Evolutionary conservation across 2,329 filamentous ascomycete genomes (phyloP).

Genomic region (Neoarthrinium moseri): DNA sequence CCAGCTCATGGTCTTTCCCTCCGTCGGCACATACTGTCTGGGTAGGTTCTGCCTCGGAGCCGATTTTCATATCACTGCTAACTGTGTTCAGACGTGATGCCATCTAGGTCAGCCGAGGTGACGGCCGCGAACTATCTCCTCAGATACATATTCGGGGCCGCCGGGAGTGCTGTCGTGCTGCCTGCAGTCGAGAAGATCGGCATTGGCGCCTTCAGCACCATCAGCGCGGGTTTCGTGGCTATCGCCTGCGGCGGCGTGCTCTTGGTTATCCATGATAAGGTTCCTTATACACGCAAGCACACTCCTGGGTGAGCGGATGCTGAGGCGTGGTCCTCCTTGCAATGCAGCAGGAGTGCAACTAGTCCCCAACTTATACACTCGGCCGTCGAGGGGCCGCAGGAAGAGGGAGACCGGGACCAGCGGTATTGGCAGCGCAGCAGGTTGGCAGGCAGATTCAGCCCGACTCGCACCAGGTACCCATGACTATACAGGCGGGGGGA

Average conservation of each 20-base stretch:
- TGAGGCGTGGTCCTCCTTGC: too few species aligned
- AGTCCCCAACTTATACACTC: too few species aligned
- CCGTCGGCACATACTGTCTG: constrained; percentile 28
- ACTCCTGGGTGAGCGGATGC: too few species aligned
- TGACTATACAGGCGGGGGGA: too few species aligned
- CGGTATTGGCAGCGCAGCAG: too few species aligned
- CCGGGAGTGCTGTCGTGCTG: constrained; percentile 20
- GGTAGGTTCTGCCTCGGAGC: constrained; percentile 21
- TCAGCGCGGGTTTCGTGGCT: constrained; percentile 5
- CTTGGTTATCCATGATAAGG: constrained; percentile 3
- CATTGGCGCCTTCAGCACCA: constrained; percentile 16
- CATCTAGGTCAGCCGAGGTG: constrained; percentile 14
- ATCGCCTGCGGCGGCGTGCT: not conserved
- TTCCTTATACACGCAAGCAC: not conserved
- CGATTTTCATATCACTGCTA: not conserved
- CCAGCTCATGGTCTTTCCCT: constrained; percentile 10
- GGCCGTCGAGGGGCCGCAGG: too few species aligned
- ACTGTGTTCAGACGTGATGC: constrained; percentile 1
- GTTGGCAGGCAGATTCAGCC: too few species aligned
- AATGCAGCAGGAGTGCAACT: too few species aligned
- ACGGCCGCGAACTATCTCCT: constrained; percentile 29
- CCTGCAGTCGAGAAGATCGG: constrained; percentile 27
- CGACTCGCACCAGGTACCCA: too few species aligned
- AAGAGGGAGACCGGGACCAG: too few species aligned
- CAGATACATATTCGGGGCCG: constrained; percentile 26